Evolutionary conservation across 768 basidiomycete genomes (phyloP).

Genomic region (Tricholoma flavovirens): DNA sequence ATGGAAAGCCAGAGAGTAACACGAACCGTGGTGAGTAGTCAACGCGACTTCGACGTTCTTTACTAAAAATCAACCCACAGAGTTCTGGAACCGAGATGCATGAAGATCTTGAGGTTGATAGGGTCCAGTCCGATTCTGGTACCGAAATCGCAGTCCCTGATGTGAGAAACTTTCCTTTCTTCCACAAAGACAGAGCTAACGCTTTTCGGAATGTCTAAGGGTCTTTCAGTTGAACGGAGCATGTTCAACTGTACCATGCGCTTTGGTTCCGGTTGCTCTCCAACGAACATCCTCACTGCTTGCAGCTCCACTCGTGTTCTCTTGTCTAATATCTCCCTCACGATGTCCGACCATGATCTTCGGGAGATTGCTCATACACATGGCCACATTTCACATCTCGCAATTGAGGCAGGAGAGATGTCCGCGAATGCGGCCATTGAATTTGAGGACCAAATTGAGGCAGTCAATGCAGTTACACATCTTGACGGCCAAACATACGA

Average conservation of each 20-base stretch:
- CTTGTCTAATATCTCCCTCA: conserved; percentile 35
- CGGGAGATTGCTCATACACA: conserved; percentile 23
- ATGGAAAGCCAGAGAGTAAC: neutral
- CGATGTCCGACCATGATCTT: conserved; percentile 24
- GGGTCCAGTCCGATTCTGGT: neutral
- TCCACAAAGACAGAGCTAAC: neutral
- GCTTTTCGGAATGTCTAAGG: conserved; percentile 1
- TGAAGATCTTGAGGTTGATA: neutral
- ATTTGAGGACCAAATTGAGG: conserved; percentile 24
- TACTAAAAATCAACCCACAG: neutral
- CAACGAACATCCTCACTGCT: conserved; percentile 27
- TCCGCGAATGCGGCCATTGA: conserved; percentile 18
- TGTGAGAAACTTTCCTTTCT: neutral
- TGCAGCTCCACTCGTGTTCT: conserved; percentile 30
- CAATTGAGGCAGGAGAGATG: conserved; percentile 17
- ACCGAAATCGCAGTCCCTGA: neutral
- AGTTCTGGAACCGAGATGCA: neutral
- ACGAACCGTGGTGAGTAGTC: neutral
- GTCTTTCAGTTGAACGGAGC: conserved; percentile 13
- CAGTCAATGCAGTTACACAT: conserved; percentile 26
- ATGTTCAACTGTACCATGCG: conserved; percentile 23
- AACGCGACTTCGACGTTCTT: too few relatives aligned
- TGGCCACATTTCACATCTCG: conserved; percentile 23
- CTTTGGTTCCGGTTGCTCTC: conserved; percentile 25
- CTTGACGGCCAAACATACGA: conserved; percentile 27